Base-by-base conservation (phyloP, 768 basidiomycete species). In the Hortiboletus campestris region DNA sequence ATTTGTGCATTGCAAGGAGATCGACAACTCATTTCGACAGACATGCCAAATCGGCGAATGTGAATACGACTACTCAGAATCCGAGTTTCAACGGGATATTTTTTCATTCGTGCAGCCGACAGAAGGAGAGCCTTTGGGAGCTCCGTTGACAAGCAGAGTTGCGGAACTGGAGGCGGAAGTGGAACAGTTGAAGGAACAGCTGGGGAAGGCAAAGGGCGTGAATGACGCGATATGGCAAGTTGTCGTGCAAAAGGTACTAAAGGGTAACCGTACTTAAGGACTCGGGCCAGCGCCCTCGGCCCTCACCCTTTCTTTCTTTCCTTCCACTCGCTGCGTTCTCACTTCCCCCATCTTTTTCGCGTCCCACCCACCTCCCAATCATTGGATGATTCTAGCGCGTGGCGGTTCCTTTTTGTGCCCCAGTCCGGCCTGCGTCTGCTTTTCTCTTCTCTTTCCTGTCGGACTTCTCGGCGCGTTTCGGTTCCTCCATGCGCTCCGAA, bases 211-310 rank as follows among this genome's bases (percentile, higher is more conserved):
- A 6, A 92, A 94, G 66, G 84, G 87, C n/a, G 79, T 97, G 56
- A 98, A 97, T 63, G 93, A 97, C 65, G 79, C 81, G 49, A 96
- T 97, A 88, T 97, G 95, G 95, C 88, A 90, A 60, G 83, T 80
- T 3, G 82, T 94, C 1, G 88, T 95, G 29, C 85, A 88, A 60
- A 80, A 74, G 43, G 72, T 85, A 14, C 72, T 88, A 3, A 67
- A 70, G n/a, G 41, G 57, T n/a, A n/a, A n/a, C n/a, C n/a, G n/a
- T 25, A 25, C 25, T 25, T 3, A 25, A 25, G 25, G 25, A 25
- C 4, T 25, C 25, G 25, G 25, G 25, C 2, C 25, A 25, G 6
- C 6, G 25, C 25, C 25, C 25, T 25, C 25, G 25, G 25, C 25
- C 25, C 25, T 25, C 25, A 25, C 6, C 25, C 6, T 25, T 25